phyloP scores from a whole-genome alignment of 768 basidiomycete genomes.

The Tricholoma saponaceum region DNA sequence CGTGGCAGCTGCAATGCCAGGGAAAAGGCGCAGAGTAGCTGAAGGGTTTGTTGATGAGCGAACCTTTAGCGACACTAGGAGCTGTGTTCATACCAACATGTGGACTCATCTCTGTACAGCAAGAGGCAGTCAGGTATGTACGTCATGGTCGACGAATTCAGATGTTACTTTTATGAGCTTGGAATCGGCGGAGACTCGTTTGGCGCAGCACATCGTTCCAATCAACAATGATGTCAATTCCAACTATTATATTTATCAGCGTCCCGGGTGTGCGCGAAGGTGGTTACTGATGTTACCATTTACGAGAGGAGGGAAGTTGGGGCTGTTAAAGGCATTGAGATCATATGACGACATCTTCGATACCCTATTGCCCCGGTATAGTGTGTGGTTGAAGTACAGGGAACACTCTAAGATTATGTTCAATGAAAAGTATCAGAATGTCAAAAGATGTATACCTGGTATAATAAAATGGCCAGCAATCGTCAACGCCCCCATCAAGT shows the following conservation, averaged over 20 bases:
- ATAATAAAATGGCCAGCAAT: slow-evolving; percentile 91
- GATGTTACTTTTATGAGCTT: slow-evolving; percentile 67
- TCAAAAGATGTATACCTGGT: slow-evolving; percentile 53
- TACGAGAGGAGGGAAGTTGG: slow-evolving; percentile 78
- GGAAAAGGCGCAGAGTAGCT: slow-evolving; percentile 84
- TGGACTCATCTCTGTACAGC: slow-evolving; percentile 61
- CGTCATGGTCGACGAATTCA: background rate
- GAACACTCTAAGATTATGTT: slow-evolving; percentile 55
- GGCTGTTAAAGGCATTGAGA: slow-evolving; percentile 79
- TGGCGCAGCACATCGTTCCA: slow-evolving; percentile 88
- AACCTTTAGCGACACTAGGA: background rate
- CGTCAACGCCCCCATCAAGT: slow-evolving; percentile 82
- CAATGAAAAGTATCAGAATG: background rate
- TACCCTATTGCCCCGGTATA: slow-evolving; percentile 83
- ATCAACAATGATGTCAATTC: slow-evolving; percentile 85
- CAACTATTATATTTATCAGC: slow-evolving; percentile 45
- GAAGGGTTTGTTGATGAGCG: background rate
- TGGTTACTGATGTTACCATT: slow-evolving; percentile 50
- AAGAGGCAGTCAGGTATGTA: slow-evolving; percentile 1
- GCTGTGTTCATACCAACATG: slow-evolving; percentile 60
- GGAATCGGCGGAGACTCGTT: slow-evolving; percentile 72
- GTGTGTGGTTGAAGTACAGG: slow-evolving; percentile 85
- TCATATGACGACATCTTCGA: slow-evolving; percentile 81
- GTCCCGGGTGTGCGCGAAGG: background rate
- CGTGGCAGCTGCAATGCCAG: slow-evolving; percentile 76